Evolutionary conservation across 257 asterid genomes (phyloP), one percentile per base, ranked within the genome.

Genomic region (Primulina tabacum): DNA sequence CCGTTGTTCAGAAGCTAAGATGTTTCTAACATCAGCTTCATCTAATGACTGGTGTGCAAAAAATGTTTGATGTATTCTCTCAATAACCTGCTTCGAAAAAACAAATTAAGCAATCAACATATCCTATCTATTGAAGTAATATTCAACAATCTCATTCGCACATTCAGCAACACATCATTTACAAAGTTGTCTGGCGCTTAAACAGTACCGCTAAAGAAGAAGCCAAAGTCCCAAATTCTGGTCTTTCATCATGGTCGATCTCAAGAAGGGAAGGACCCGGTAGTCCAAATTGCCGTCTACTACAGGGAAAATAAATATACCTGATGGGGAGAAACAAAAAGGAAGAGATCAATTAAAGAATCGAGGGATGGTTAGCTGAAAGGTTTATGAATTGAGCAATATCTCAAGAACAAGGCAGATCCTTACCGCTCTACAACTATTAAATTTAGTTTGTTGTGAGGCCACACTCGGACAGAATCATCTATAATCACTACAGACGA

Each of bases 401-500:
- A 28, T 47, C 32, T 20, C 56, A 35, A n/a, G 37, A 43, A 60
- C 34, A 70, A 56, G 50, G 35, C 34, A 62, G 62, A 56, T 58
- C 73, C 40, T 76, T 82, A 87, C 99, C 99, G 85, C 77, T 94
- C 99, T 34, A 94, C 99, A 65, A 80, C 95, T 68, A 94, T 91
- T 82, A 94, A 80, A 82, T 94, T 94, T 63, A 79, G 86, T 65
- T 81, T 89, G 88, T 94, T 88, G 64, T 86, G 96, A 6, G 99
- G 99, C 99, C 99, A 94, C 59, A 94, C 99, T 50, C 97, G 83
- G 57, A 87, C 81, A 71, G 99, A 94, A 78, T 94, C 99, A 78
- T 94, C 99, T 66, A 94, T 77, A 68, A 94, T 91, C 62, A 94
- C 84, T 55, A 91, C 99, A 74, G 87, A 83, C 3, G 99, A 91